phyloP scores from a whole-genome alignment of 2,329 filamentous ascomycete genomes.

The Talaromyces pinophilus region DNA sequence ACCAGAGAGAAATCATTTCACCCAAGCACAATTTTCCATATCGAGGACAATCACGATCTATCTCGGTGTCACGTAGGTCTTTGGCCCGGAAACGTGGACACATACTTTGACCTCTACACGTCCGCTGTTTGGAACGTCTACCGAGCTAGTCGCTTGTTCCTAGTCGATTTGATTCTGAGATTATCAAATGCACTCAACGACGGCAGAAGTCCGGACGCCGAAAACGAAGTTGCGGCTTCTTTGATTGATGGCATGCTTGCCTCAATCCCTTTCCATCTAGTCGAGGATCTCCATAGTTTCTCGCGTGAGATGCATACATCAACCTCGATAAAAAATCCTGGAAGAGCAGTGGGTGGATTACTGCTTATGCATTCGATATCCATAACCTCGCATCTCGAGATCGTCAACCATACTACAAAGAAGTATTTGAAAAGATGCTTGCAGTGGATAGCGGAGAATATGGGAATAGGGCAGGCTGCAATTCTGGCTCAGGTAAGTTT shows the following conservation, averaged over 20 bases:
- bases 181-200: constrained; percentile 5
- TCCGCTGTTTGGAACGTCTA: constrained; percentile 15
- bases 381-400: constrained; percentile 4
- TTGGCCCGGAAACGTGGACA: constrained; percentile 11
- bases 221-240: not conserved
- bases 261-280: constrained; percentile 15
- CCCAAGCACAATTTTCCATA: not conserved
- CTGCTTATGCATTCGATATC: constrained; percentile 18
- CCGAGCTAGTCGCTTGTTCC: not conserved
- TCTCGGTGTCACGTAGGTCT: not conserved
- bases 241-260: constrained; percentile 7
- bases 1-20: not conserved
- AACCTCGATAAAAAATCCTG: constrained; percentile 1
- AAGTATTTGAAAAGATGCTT: constrained; percentile 3
- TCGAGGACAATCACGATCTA: not conserved
- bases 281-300: constrained; percentile 12
- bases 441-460: constrained; percentile 11
- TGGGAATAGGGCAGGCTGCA: constrained; percentile 18
- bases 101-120: constrained; percentile 16
- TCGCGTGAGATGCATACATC: not conserved
- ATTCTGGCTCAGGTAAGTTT: constrained; percentile 8
- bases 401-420: not conserved
- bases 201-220: not conserved
- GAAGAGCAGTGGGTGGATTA: constrained; percentile 7
- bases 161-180: not conserved